Evolutionary conservation across 768 basidiomycete genomes (phyloP), one percentile per base, ranked within the genome.

Genomic region (Lactifluus subvellereus): DNA sequence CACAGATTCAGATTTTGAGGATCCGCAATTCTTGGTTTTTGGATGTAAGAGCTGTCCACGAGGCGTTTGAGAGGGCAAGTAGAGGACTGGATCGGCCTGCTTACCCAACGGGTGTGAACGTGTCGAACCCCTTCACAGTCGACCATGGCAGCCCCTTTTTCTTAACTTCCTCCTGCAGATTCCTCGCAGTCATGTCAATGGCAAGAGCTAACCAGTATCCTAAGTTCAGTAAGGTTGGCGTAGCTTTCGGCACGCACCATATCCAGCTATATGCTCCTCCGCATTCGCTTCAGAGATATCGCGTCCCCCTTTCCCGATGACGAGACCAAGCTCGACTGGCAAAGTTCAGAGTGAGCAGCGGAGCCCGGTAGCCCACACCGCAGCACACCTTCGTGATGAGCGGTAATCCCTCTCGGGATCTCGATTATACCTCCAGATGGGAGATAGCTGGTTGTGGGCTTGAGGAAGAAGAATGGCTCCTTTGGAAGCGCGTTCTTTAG

Each of bases 401-500:
- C 88, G 4, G 86, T 69, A 40, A 95, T 81, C 6, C 95, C 95
- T 32, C 71, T 75, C 0, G 97, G 97, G 40, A 98, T 88, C 76
- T 98, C 91, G 20, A 98, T 77, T 40, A 82, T 80, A 1, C 91
- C 93, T 0, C 90, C 91, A 16, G 84, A 84, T 22, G 78, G 70
- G 27, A 98, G 71, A 71, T 95, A 98, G 71, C 89, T 92, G 13
- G 88, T 86, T 5, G 97, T 98, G 8, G 96, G 97, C 75, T 99
- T 99, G 32, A 98, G 77, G 79, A 99, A 99, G 82, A 98, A 95
- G 80, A 99, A 98, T 0, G 97, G 97, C 71, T 98, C 95, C 72
- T 86, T 90, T 0, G 96, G 95, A 6, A 87, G 76, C 6, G 88
- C 77, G 72, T 98, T 98, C 70, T 86, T 88, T 40, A 98, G 82